Evolutionary conservation across 2,329 filamentous ascomycete genomes (phyloP).

Genomic region (Aureobasidium sp.): DNA sequence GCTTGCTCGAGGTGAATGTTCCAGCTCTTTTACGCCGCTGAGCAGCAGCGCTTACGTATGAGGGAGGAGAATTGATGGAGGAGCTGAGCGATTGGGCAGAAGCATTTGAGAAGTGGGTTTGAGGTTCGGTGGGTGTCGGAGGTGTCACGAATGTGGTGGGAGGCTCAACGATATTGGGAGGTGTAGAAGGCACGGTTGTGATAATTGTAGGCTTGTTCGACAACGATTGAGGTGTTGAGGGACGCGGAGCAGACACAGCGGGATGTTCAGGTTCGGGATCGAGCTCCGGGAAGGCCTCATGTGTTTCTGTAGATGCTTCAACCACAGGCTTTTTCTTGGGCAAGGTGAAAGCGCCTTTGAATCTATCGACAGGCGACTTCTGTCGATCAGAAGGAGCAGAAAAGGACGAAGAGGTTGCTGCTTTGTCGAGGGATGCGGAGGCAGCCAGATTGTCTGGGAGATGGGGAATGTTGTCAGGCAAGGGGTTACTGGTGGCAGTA

Average conservation of each 20-base stretch:
- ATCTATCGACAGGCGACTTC: constrained; percentile 61
- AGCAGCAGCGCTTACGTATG: constrained; percentile 9
- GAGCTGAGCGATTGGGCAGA: constrained; percentile 8
- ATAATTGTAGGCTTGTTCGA: constrained; percentile 26
- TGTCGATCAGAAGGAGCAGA: constrained; percentile 42
- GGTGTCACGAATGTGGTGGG: constrained; percentile 57
- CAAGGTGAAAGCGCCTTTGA: constrained; percentile 62
- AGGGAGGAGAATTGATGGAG: background rate
- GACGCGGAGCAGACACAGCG: constrained; percentile 5
- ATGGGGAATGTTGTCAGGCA: constrained; percentile 21
- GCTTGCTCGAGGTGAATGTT: constrained; percentile 57
- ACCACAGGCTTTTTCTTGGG: constrained; percentile 39
- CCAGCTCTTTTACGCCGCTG: constrained; percentile 14
- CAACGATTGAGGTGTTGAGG: constrained; percentile 20
- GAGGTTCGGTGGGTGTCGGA: constrained; percentile 44
- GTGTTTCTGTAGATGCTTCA: constrained; percentile 6
- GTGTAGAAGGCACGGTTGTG: constrained; percentile 35
- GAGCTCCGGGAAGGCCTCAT: constrained; percentile 10
- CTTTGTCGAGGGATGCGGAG: constrained; percentile 25
- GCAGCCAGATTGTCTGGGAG: constrained; percentile 26
- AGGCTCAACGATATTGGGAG: constrained; percentile 35
- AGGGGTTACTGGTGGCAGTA: background rate
- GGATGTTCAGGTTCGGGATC: background rate
- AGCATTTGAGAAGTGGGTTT: constrained; percentile 12
- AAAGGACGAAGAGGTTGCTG: constrained; percentile 16